A percentile compares a stretch with the other conserved stretches of the same genome.
phyloP scores from a whole-genome alignment of 2,329 filamentous ascomycete species.

The Aspergillus texensis region DNA sequence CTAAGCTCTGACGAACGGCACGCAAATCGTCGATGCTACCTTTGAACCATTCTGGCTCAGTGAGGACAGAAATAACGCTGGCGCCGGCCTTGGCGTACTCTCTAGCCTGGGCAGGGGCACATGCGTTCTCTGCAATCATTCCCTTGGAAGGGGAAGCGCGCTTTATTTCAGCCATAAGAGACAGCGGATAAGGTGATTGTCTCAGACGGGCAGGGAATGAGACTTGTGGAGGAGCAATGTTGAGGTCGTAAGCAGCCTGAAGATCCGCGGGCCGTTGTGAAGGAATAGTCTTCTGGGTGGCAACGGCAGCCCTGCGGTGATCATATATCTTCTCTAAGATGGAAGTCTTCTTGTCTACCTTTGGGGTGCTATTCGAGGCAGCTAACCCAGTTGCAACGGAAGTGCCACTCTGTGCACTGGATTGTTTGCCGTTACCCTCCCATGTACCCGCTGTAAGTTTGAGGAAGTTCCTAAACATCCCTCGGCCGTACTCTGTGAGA shows the following conservation, averaged over 20 bases:
- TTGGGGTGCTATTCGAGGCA: slow-evolving; percentile 27
- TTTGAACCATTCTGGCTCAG: slow-evolving; percentile 99
- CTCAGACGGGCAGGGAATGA: slow-evolving; percentile 77
- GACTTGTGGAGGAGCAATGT: slow-evolving; percentile 80
- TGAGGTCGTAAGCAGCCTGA: slow-evolving; percentile 82
- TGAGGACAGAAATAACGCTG: slow-evolving; percentile 97
- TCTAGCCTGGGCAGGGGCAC: slow-evolving; percentile 84
- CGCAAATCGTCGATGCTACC: slow-evolving; percentile 92
- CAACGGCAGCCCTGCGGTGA: slow-evolving; percentile 74
- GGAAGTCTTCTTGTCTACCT: slow-evolving; percentile 67
- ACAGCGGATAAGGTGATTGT: slow-evolving; percentile 82
- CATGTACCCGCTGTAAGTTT: slow-evolving; percentile 87
- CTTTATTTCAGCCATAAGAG: slow-evolving; percentile 97
- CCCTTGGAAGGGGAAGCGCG: slow-evolving; percentile 95
- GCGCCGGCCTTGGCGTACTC: slow-evolving; percentile 92
- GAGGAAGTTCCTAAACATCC: slow-evolving; percentile 92
- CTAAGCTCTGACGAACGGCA: slow-evolving; percentile 82
- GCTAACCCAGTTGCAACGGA: slow-evolving; percentile 13
- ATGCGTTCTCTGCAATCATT: slow-evolving; percentile 83
- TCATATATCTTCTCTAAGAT: slow-evolving; percentile 92
- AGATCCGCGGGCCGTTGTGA: slow-evolving; percentile 82
- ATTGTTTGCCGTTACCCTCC: slow-evolving; percentile 68
- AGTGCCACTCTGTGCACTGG: slow-evolving; percentile 25
- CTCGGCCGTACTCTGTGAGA: slow-evolving; percentile 80
- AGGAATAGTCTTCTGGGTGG: slow-evolving; percentile 79